Evolutionary conservation across 1,284 basidiomycete genomes (phyloP).

Genomic region (Sanghuangporus weigelae): DNA sequence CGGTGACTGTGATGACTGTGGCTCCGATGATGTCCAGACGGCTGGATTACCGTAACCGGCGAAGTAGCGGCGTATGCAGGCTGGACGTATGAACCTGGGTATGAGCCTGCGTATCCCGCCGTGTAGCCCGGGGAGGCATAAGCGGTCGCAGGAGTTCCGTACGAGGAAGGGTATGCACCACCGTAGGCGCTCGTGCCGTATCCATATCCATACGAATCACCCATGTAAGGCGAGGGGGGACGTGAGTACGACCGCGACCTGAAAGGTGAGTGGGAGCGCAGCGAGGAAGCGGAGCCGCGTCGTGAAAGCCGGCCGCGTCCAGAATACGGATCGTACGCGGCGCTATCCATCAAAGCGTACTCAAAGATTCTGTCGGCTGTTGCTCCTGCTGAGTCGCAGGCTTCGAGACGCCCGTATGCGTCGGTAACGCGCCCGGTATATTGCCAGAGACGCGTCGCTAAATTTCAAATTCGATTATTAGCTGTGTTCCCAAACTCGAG

Average conservation of each 20-base stretch:
- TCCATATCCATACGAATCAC: neutral
- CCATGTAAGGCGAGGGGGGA: neutral
- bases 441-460: slow-evolving; percentile 41
- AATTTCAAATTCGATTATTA: neutral
- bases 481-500: neutral
- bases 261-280: slow-evolving; percentile 1
- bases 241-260: slow-evolving; percentile 1
- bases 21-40: neutral
- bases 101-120: neutral
- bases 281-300: slow-evolving; percentile 8
- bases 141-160: neutral
- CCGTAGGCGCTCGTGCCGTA: neutral
- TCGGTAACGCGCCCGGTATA: slow-evolving; percentile 39
- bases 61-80: neutral
- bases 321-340: slow-evolving; percentile 1
- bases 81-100: neutral
- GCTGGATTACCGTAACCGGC: slow-evolving; percentile 10
- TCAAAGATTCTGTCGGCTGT: slow-evolving; percentile 49
- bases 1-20: slow-evolving; percentile 11
- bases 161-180: neutral
- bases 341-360: slow-evolving; percentile 22
- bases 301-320: slow-evolving; percentile 10
- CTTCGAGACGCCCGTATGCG: slow-evolving; percentile 37
- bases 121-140: neutral
- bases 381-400: slow-evolving; percentile 51